Base-by-base conservation (phyloP, 768 basidiomycete species). In the Tubosaeta sp. region DNA sequence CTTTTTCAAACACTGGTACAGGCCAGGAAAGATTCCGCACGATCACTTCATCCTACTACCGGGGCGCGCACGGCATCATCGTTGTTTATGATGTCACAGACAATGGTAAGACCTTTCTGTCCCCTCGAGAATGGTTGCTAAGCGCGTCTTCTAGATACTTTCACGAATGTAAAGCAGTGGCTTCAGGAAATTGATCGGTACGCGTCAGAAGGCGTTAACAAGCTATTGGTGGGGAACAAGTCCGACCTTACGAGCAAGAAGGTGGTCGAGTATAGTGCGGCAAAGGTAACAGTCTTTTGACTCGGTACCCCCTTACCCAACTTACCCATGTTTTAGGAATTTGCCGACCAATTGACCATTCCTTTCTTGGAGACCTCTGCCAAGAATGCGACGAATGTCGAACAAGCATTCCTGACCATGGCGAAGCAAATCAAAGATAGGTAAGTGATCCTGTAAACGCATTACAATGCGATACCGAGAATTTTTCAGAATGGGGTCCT, bases 331-430 rank as follows among this genome's bases (percentile, higher is more conserved):
- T 22, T 45, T 0, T 56, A 95, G 83, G 92, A 95, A 79, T 90
- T 98, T 63, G 92, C 96, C 24, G 93, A 97, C 67, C 94, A 97
- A 68, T 78, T 98, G 59, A 79, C 78, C 54, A 87, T 99, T 60
- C 87, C 92, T 42, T 98, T 96, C 86, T 75, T 99, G 66, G 96
- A 99, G 77, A 99, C 96, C 12, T 93, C 90, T n/a, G 96, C 96
- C 31, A 98, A 98, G 88, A 93, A 90, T 63, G 92, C 94, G 47
- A 94, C 94, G 55, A 96, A 96, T 61, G 96, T 99, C 53, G 96
- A 99, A 70, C 93, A 99, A 71, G 94, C 96, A 6, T 99, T 99
- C 83, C 85, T 97, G 78, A 94, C 94, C 27, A 91, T 99, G 82
- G 94, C 96, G 4, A 90, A 95, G 77, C 90, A 92, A 72, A 92